Base-by-base conservation (phyloP, 2,329 filamentous ascomycete genomes). In the Fusarium tuaranense region DNA sequence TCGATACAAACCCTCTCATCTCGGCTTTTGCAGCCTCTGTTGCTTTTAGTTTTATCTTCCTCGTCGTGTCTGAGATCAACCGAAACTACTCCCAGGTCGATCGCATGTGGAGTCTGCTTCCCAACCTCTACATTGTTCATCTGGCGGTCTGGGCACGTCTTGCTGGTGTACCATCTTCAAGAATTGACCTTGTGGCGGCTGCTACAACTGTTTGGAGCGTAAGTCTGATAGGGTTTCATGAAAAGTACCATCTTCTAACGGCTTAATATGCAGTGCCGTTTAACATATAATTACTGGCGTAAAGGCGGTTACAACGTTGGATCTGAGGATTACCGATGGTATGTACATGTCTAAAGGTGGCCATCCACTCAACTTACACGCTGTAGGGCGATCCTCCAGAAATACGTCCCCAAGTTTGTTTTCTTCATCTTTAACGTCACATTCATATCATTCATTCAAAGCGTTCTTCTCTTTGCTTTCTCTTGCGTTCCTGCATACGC, bases 21-120 rank as follows among this genome's bases (percentile, higher is more conserved):
- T 92, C 90, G 1, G 93, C 91, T 4, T 88, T 97, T 73, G 92
- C 91, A 0, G 89, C 94, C 63, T 93, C 94, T 4, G 77, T 97
- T 20, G 87, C 91, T 46, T 82, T 97, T n/a, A 91, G 91, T 2
- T 88, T 88, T 7, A 79, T 97, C 32, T 93, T 97, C 78, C 86
- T 98, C 27, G 80, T 96, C 36, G 86, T 91, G 7, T 94, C 95
- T 1, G 96, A 98, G 83, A 84, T 95, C 85, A 98, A 97, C 84
- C 90, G 89, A 79, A 99, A 99, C 83, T 98, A 95, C 83, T 98
- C 95, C n/a, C 97, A 99, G 84, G 92, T 99, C 48, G 97, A 99
- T 83, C 91, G 97, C 59, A 85, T 93, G 78, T 99, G 97, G 97
- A 97, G 94, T 80, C 87, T 99, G 70, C 85, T 99, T 61, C 97